Evolutionary conservation across 306 rosid species (phyloP).

Genomic region (Trifolium pratense): DNA sequence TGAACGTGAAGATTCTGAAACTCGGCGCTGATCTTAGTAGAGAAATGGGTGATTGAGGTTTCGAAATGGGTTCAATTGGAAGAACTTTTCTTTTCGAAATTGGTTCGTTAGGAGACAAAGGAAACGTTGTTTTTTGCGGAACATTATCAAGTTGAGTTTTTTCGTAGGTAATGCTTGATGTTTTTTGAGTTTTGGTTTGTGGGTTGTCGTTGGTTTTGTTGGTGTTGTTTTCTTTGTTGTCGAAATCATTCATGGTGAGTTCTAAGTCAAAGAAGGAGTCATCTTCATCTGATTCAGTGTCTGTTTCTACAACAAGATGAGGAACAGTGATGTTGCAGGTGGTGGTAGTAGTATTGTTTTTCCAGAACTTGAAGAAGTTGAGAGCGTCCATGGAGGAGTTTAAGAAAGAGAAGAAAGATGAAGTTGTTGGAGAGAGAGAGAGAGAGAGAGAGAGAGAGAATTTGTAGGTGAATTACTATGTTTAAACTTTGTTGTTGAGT

Average conservation of each 20-base stretch:
- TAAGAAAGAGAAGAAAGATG: background rate
- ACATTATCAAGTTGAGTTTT: slow-evolving; percentile 33
- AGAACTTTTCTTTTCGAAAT: slow-evolving; percentile 79
- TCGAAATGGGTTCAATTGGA: slow-evolving; percentile 69
- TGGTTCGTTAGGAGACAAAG: slow-evolving; percentile 53
- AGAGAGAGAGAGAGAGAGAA: slow-evolving; percentile 6
- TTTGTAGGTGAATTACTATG: background rate
- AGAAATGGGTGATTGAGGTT: slow-evolving; percentile 90
- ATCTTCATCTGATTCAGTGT: slow-evolving; percentile 58
- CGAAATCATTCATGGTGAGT: slow-evolving; percentile 46
- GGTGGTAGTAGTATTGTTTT: slow-evolving; percentile 36
- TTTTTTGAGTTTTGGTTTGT: slow-evolving; percentile 1
- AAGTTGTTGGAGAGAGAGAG: slow-evolving; percentile 9
- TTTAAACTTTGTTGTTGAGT: background rate
- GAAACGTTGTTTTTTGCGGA: slow-evolving; percentile 39
- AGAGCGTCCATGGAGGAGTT: slow-evolving; percentile 64
- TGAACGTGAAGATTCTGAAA: slow-evolving; percentile 65
- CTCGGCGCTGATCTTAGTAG: slow-evolving; percentile 81
- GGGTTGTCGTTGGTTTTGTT: slow-evolving; percentile 32
- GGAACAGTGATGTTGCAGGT: slow-evolving; percentile 40
- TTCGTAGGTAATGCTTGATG: background rate
- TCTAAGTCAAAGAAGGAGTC: slow-evolving; percentile 94
- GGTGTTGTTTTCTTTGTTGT: slow-evolving; percentile 28
- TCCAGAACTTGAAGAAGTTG: slow-evolving; percentile 78
- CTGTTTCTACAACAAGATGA: slow-evolving; percentile 49